Evolutionary conservation across 768 basidiomycete genomes (phyloP).

Genomic region (Lactifluus volemus): DNA sequence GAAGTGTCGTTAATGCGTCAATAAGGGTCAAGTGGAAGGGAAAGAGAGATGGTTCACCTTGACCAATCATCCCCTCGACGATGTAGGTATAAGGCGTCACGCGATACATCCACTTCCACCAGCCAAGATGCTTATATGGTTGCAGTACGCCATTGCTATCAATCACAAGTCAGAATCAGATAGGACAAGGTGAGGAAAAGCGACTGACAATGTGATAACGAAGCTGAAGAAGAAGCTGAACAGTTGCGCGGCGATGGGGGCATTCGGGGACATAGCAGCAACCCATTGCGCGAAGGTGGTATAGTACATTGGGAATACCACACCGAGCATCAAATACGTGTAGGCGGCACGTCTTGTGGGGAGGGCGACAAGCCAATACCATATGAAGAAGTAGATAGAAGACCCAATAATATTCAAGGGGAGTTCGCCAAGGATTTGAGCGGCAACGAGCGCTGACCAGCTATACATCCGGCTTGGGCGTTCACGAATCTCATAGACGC

Average conservation of each 20-base stretch:
- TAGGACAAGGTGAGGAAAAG: not conserved
- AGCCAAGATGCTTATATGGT: slow-evolving; percentile 33
- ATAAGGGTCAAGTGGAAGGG: not conserved
- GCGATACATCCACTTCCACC: slow-evolving; percentile 39
- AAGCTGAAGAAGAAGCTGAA: slow-evolving; percentile 34
- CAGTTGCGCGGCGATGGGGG: slow-evolving; percentile 33
- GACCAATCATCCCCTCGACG: slow-evolving; percentile 32
- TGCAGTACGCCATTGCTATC: slow-evolving; percentile 41
- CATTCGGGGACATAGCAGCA: slow-evolving; percentile 35
- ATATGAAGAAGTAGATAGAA: slow-evolving; percentile 37
- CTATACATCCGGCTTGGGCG: slow-evolving; percentile 35
- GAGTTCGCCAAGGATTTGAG: slow-evolving; percentile 33
- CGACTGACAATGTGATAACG: slow-evolving; percentile 34
- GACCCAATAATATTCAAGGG: slow-evolving; percentile 36
- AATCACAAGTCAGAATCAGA: not conserved
- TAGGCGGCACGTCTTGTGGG: slow-evolving; percentile 31
- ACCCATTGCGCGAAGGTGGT: slow-evolving; percentile 35
- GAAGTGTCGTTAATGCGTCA: not conserved
- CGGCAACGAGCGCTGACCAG: slow-evolving; percentile 31
- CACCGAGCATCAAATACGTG: slow-evolving; percentile 31
- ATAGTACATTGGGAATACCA: slow-evolving; percentile 38
- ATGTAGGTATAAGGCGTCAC: slow-evolving; percentile 31
- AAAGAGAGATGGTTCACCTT: slow-evolving; percentile 32
- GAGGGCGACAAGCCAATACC: slow-evolving; percentile 42
- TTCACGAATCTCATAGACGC: slow-evolving; percentile 35